A percentile compares a stretch with the other conserved stretches of the same genome.
Evolutionary conservation across 2,329 filamentous ascomycete genomes (phyloP).

Genomic region (Calonectria honghensis): DNA sequence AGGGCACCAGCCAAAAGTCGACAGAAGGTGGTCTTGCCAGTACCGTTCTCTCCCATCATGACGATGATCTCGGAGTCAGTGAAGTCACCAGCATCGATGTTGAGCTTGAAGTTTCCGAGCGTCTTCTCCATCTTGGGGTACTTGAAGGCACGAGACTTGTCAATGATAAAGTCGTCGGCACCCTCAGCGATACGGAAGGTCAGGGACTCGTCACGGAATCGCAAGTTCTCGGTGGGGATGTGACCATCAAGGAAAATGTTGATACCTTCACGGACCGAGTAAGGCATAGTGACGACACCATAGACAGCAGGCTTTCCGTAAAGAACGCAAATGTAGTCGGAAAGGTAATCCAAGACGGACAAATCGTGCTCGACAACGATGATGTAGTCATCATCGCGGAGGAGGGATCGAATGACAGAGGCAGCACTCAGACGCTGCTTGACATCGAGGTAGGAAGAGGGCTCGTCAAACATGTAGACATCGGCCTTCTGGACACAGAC

Average conservation of each 20-base stretch:
- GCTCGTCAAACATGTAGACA: slow-evolving; percentile 99
- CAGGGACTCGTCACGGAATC: slow-evolving; percentile 97
- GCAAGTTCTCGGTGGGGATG: slow-evolving; percentile 98
- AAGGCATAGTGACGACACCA: slow-evolving; percentile 95
- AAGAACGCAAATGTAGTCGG: slow-evolving; percentile 97
- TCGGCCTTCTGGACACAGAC: slow-evolving; percentile 97
- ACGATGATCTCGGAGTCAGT: slow-evolving; percentile 99
- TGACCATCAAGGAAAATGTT: slow-evolving; percentile 99
- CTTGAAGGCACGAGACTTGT: slow-evolving; percentile 88
- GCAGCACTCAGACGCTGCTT: slow-evolving; percentile 98
- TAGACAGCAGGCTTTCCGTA: slow-evolving; percentile 97
- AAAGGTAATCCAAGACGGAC: slow-evolving; percentile 98
- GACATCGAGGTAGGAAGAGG: slow-evolving; percentile 98
- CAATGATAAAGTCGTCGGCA: slow-evolving; percentile 89
- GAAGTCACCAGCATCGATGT: slow-evolving; percentile 88
- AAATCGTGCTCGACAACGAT: slow-evolving; percentile 99
- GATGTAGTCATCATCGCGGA: slow-evolving; percentile 93
- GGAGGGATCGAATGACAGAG: slow-evolving; percentile 91
- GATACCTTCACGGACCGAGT: slow-evolving; percentile 98
- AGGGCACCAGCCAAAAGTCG: slow-evolving; percentile 94
- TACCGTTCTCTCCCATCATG: slow-evolving; percentile 99
- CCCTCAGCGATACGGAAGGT: slow-evolving; percentile 96
- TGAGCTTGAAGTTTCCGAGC: slow-evolving; percentile 89
- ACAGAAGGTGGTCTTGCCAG: slow-evolving; percentile 99
- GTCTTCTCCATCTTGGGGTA: slow-evolving; percentile 97